These are phyloP conservation scores for Paramecium octaurelia DNA, from an alignment of 73 alveolate genomes.

Conservation along the genomic window DNA sequence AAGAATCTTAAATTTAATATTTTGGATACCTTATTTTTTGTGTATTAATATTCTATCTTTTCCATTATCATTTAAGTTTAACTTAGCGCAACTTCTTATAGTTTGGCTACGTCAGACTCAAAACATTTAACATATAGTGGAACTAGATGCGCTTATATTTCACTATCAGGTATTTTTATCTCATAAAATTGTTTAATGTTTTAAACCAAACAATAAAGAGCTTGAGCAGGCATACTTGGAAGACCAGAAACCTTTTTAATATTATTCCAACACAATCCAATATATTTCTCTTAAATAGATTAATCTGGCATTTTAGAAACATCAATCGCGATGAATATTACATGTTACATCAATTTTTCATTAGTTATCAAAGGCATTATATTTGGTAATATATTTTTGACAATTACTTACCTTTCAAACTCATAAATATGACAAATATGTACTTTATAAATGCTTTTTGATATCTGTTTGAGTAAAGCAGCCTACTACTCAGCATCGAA, in stretches of 20 bases:
- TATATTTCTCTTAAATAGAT: not conserved
- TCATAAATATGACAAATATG: not conserved
- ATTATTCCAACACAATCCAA: not conserved
- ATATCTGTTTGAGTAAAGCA: not conserved
- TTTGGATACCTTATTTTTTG: not conserved
- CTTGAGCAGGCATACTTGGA: slow-evolving; percentile 22
- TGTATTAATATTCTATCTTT: slow-evolving; percentile 11
- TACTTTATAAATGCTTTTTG: not conserved
- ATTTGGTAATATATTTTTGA: not conserved
- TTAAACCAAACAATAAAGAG: not conserved
- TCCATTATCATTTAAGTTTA: not conserved
- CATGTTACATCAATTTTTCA: not conserved
- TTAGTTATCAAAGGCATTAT: not conserved
- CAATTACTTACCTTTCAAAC: slow-evolving; percentile 24
- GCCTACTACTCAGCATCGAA: not conserved
- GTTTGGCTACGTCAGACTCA: slow-evolving; percentile 14
- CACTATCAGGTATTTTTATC: not conserved
- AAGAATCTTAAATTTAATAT: not conserved
- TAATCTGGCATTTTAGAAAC: slow-evolving; percentile 12
- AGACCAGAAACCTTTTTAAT: not conserved
- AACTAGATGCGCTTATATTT: not conserved
- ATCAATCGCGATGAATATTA: not conserved
- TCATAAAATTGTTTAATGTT: slow-evolving; percentile 1
- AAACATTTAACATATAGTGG: slow-evolving; percentile 22
- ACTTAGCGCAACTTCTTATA: not conserved